Conservation (phyloP, 2,329 filamentous ascomycete genomes). For the Pseudopyrenochaeta lycopersici region DNA sequence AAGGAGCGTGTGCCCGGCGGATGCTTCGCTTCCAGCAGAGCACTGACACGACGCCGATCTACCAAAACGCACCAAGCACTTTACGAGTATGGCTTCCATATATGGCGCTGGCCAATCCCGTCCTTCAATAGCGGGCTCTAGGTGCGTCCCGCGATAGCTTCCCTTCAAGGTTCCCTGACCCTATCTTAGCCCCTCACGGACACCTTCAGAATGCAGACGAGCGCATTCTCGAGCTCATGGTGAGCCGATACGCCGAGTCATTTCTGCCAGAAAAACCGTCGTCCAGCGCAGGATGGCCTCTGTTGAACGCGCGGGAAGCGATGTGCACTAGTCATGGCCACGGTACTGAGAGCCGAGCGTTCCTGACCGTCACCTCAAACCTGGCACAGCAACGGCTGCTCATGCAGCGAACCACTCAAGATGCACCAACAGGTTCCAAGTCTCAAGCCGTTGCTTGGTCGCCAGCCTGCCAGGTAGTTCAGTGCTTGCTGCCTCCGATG, state of each 20-base stretch:
- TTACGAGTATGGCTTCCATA: constrained; percentile 25
- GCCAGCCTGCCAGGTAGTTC: constrained; percentile 40
- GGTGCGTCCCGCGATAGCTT: constrained; percentile 40
- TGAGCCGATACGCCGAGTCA: constrained; percentile 4
- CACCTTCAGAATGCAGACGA: not conserved
- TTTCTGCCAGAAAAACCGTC: not conserved
- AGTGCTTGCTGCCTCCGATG: constrained; percentile 31
- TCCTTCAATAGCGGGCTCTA: constrained; percentile 34
- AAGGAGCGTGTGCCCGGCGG: constrained; percentile 28
- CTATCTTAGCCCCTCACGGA: constrained; percentile 18
- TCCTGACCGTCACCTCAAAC: constrained; percentile 23
- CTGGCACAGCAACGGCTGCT: constrained; percentile 23
- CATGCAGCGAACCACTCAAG: constrained; percentile 25
- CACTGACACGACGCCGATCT: constrained; percentile 43
- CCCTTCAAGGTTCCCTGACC: constrained; percentile 11
- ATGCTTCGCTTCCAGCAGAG: constrained; percentile 27
- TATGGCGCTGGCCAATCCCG: constrained; percentile 35
- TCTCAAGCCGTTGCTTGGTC: constrained; percentile 40
- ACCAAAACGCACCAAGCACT: constrained; percentile 24
- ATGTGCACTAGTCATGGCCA: not conserved
- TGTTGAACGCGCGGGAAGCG: not conserved
- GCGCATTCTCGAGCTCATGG: constrained; percentile 9
- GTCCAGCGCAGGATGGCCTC: constrained; percentile 1
- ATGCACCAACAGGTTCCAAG: constrained; percentile 36
- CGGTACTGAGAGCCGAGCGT: constrained; percentile 16